These are phyloP conservation scores for Xylaria multiplex DNA, from an alignment of 2,329 filamentous ascomycete genomes.

Conservation along the genomic window DNA sequence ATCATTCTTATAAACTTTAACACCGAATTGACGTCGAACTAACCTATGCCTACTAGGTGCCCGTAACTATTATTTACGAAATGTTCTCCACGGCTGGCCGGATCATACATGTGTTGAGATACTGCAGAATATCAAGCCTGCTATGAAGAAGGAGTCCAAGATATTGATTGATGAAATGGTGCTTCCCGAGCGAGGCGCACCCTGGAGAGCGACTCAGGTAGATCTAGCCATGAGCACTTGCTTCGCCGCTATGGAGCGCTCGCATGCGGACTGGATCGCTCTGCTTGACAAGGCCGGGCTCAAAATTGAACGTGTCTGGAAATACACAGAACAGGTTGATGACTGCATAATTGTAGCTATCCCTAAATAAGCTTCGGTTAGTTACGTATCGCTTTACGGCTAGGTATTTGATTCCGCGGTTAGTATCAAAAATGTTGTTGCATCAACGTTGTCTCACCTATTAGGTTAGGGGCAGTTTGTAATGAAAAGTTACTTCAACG, in stretches of 20 bases:
- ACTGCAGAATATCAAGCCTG: conserved; percentile 32
- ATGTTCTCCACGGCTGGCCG: conserved; percentile 37
- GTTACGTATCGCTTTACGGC: no score
- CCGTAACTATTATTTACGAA: conserved; percentile 39
- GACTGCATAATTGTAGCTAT: conserved; percentile 35
- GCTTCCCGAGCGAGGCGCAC: conserved; percentile 34
- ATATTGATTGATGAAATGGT: conserved; percentile 41
- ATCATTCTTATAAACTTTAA: neutral
- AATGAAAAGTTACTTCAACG: no score
- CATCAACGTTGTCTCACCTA: no score
- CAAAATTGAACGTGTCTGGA: conserved; percentile 27
- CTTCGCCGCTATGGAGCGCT: conserved; percentile 33
- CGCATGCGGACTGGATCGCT: conserved; percentile 28
- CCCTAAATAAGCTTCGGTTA: neutral
- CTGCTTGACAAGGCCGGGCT: conserved; percentile 32
- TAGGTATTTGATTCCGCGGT: no score
- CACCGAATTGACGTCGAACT: no score
- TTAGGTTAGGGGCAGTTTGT: no score
- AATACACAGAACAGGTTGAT: conserved; percentile 34
- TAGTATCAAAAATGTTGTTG: no score
- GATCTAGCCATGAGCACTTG: conserved; percentile 35
- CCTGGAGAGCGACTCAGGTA: conserved; percentile 34
- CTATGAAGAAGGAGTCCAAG: conserved; percentile 33
- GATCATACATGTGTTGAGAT: conserved; percentile 37
- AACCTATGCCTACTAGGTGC: conserved; percentile 28